phyloP scores from a whole-genome alignment of 768 basidiomycete genomes.

The Mycena crocata region DNA sequence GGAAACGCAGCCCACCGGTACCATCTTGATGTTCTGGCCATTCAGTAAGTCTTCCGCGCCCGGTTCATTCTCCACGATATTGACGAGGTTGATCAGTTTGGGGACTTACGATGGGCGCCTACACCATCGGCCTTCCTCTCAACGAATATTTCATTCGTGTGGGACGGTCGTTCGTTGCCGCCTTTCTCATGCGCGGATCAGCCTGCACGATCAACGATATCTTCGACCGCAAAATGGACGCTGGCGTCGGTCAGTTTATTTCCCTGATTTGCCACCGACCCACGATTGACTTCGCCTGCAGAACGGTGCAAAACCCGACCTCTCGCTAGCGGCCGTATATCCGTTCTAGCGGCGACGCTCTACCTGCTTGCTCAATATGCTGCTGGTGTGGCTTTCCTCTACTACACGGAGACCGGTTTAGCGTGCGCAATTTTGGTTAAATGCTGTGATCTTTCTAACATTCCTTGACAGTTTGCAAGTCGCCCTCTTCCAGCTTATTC shows the following conservation, averaged over 20 bases:
- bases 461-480: constrained; percentile 50
- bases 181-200: constrained; percentile 58
- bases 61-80: background rate
- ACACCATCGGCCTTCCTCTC: constrained; percentile 45
- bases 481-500: constrained; percentile 58
- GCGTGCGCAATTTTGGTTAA: constrained; percentile 46
- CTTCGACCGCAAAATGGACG: constrained; percentile 63
- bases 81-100: constrained; percentile 38
- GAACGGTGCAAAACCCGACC: constrained; percentile 63
- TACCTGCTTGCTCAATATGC: constrained; percentile 57
- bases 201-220: constrained; percentile 70
- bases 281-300: constrained; percentile 32
- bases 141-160: constrained; percentile 45
- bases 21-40: constrained; percentile 65
- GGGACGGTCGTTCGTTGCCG: constrained; percentile 49
- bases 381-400: constrained; percentile 55
- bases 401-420: constrained; percentile 40
- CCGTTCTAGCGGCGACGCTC: constrained; percentile 52
- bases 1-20: constrained; percentile 57
- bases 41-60: constrained; percentile 49
- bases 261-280: constrained; percentile 6
- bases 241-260: constrained; percentile 64
- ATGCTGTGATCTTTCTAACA: background rate
- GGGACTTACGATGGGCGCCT: constrained; percentile 65
- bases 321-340: constrained; percentile 60